A percentile compares a stretch with the other conserved stretches of the same genome.
phyloP scores from a whole-genome alignment of 208 protist species.

The Crithidia bombi region DNA sequence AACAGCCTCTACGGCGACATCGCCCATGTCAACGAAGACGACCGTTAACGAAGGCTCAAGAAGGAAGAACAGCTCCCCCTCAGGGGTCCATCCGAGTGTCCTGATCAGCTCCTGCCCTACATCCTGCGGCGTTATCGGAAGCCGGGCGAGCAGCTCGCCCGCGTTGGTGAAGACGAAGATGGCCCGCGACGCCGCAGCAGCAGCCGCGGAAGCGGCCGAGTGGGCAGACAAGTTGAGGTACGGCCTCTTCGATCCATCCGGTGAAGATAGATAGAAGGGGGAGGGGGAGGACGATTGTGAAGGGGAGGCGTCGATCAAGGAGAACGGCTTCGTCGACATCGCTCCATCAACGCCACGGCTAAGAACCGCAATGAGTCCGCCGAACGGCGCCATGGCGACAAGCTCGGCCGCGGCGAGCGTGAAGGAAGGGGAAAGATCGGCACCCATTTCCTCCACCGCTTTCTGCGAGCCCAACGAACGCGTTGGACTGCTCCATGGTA shows the following conservation, averaged over 20 bases:
- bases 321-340: not conserved
- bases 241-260: not conserved
- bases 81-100: conserved; percentile 43
- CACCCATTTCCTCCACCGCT: not conserved
- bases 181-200: not conserved
- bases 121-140: conserved; percentile 16
- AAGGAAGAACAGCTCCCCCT: conserved; percentile 48
- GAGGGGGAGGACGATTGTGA: not conserved
- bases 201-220: conserved; percentile 1
- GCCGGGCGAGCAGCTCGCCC: conserved; percentile 33
- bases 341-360: not conserved
- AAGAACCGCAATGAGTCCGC: conserved; percentile 41
- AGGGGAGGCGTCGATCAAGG: not conserved
- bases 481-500: conserved; percentile 26
- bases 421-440: not conserved
- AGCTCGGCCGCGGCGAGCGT: conserved; percentile 12
- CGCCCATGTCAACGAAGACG: conserved; percentile 32
- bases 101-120: conserved; percentile 11
- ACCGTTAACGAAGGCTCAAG: conserved; percentile 28
- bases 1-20: conserved; percentile 5
- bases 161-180: conserved; percentile 46
- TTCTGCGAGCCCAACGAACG: not conserved
- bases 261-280: not conserved
- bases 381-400: conserved; percentile 38
- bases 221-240: conserved; percentile 27